Evolutionary conservation across 1,284 basidiomycete genomes (phyloP), one percentile per base, ranked within the genome.

Genomic region (Filobasidium uniguttulatum): DNA sequence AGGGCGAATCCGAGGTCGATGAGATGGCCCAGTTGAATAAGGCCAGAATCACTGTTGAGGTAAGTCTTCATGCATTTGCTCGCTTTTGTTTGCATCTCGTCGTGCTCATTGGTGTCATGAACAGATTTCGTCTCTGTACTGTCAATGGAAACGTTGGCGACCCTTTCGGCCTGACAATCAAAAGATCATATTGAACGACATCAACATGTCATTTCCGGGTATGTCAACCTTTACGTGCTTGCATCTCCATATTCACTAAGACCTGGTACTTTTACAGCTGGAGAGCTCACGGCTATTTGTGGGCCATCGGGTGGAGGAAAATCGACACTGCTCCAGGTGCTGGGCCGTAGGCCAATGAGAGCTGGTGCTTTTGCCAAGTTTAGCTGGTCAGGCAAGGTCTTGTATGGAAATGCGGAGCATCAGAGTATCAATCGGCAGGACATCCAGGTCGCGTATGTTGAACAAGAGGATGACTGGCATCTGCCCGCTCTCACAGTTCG

Each of bases 381-480:
- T 57, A 48, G 57, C 22, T 55, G 55, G 15, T 52, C 57, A 1
- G 72, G 72, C 10, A 41, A 60, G 0, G 57, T 73, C 20, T 51
- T 63, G 14, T 68, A 72, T 52, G 68, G 70, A 35, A 67, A 65
- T 9, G 55, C 46, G 8, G 29, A 17, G 9, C 22, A 37, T 15
- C 33, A 37, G n/a, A 15, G 12, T 12, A 14, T 47, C 19, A 12
- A 33, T 4, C 58, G 61, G 1, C 34, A 57, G 3, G 49, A 61
- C 3, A 55, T 62, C 15, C 64, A 60, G 53, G 64, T 74, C 19
- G 73, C 72, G 0, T 76, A 74, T 51, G 73, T 76, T 6, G 72
- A 75, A 51, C 75, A 76, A 61, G 74, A 75, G 44, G 74, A 77
- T 49, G 69, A 71, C 44, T 72, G 70, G 60, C 72, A 72, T 56